Percentiles rank a stretch among this genome's conserved stretches.
Conservation (phyloP, 2,329 filamentous ascomycete genomes). For the Pseudopyricularia javanii region DNA sequence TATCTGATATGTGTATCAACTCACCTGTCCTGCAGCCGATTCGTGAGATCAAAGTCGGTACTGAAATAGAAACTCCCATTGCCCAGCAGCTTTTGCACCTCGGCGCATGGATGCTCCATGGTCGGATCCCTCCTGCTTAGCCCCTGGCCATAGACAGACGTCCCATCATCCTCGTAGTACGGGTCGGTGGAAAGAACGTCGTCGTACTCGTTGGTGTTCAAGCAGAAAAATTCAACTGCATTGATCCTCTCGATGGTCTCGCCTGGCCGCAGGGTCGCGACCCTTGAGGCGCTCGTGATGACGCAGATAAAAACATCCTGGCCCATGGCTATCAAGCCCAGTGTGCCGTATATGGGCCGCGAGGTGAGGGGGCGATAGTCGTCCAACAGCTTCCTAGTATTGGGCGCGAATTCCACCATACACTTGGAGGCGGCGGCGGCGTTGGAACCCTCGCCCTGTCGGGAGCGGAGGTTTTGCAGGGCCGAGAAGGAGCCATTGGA, state of each 20-base stretch:
- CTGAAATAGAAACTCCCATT: slow-evolving; percentile 97
- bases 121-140: slow-evolving; percentile 56
- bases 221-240: slow-evolving; percentile 82
- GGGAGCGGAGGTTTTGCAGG: slow-evolving; percentile 30
- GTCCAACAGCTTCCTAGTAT: slow-evolving; percentile 52
- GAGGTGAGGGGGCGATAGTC: slow-evolving; percentile 68
- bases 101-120: slow-evolving; percentile 78
- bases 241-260: slow-evolving; percentile 84
- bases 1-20: not conserved
- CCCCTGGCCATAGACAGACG: slow-evolving; percentile 34
- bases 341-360: slow-evolving; percentile 68
- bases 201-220: slow-evolving; percentile 81
- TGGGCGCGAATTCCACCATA: slow-evolving; percentile 74
- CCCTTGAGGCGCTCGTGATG: slow-evolving; percentile 65
- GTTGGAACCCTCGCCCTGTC: slow-evolving; percentile 19
- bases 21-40: slow-evolving; percentile 78
- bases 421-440: slow-evolving; percentile 45
- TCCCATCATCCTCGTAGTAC: slow-evolving; percentile 36
- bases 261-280: slow-evolving; percentile 72
- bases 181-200: slow-evolving; percentile 49
- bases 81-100: slow-evolving; percentile 81
- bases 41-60: slow-evolving; percentile 94
- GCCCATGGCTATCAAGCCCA: slow-evolving; percentile 75
- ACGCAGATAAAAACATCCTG: slow-evolving; percentile 85
- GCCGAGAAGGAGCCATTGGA: slow-evolving; percentile 47